A percentile compares a stretch with the other conserved stretches of the same genome.
Evolutionary conservation across 2,329 filamentous ascomycete genomes (phyloP).

Genomic region (Phialocephala subalpina): DNA sequence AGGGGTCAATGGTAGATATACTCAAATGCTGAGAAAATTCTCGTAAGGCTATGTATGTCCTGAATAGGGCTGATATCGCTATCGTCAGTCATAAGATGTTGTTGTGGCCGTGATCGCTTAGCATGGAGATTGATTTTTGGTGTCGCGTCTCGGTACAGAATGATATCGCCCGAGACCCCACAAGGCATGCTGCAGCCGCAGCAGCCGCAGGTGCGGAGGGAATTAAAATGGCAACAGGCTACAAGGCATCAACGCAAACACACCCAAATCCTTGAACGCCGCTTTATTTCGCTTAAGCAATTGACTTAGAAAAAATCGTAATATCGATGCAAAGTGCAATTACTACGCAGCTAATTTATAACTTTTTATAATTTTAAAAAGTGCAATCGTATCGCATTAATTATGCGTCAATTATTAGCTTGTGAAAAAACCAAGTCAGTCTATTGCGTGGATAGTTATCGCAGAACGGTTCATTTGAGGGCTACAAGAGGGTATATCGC

Average conservation of each 20-base stretch:
- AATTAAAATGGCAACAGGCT: background rate
- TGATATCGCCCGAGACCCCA: background rate
- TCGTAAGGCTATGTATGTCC: background rate
- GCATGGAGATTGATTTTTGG: background rate
- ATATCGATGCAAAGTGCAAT: too few relatives aligned
- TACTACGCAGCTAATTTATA: too few relatives aligned
- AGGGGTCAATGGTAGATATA: background rate
- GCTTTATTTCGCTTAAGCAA: too few relatives aligned
- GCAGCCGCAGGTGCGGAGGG: background rate
- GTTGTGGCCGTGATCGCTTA: background rate
- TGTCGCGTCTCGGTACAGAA: background rate
- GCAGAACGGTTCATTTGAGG: too few relatives aligned
- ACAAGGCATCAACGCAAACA: background rate
- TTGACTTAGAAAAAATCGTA: too few relatives aligned
- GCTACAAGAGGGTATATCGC: too few relatives aligned
- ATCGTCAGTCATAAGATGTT: background rate
- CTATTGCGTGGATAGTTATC: too few relatives aligned
- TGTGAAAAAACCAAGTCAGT: too few relatives aligned
- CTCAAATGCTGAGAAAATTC: background rate
- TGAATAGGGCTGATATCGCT: background rate
- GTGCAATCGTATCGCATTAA: too few relatives aligned
- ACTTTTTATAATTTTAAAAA: too few relatives aligned
- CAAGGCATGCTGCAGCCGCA: background rate
- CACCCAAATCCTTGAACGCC: too few relatives aligned
- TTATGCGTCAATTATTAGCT: too few relatives aligned